Conservation (phyloP, 495 filamentous ascomycete species). For the Aspergillus sclerotioniger region DNA sequence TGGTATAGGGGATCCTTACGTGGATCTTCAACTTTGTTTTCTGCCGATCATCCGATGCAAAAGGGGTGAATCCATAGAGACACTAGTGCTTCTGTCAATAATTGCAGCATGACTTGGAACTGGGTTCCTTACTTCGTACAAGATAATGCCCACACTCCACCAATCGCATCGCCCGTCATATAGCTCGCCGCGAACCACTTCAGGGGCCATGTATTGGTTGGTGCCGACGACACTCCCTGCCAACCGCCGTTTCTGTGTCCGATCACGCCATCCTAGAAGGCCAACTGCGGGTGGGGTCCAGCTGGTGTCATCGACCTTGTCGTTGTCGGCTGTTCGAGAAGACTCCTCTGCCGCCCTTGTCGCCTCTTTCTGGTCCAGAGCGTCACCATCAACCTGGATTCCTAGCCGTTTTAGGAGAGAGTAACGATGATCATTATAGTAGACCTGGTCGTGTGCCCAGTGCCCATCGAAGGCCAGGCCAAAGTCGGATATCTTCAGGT, state of each 20-base stretch:
- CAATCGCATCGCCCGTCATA: constrained; percentile 95
- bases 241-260: constrained; percentile 65
- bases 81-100: constrained; percentile 48
- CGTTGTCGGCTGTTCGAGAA: constrained; percentile 6
- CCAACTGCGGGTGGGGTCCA: constrained; percentile 23
- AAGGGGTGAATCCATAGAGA: constrained; percentile 87
- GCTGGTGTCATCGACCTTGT: constrained; percentile 13
- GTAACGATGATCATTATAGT: constrained; percentile 79
- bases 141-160: constrained; percentile 93
- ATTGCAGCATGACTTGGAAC: not conserved
- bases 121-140: constrained; percentile 67
- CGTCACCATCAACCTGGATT: constrained; percentile 72
- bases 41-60: constrained; percentile 74
- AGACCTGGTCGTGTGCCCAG: constrained; percentile 85
- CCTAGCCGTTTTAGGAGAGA: constrained; percentile 71
- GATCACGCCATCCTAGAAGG: constrained; percentile 76
- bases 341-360: constrained; percentile 32
- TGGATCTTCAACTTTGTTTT: constrained; percentile 80
- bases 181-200: constrained; percentile 75
- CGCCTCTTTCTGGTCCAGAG: constrained; percentile 58
- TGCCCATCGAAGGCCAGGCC: constrained; percentile 92
- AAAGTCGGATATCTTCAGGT: constrained; percentile 94
- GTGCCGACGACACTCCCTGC: constrained; percentile 91
- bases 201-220: constrained; percentile 96
- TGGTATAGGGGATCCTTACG: constrained; percentile 42